Evolutionary conservation across 257 asterid species (phyloP), one percentile per base, ranked within the genome.

Genomic region (Solanum pimpinellifolium): DNA sequence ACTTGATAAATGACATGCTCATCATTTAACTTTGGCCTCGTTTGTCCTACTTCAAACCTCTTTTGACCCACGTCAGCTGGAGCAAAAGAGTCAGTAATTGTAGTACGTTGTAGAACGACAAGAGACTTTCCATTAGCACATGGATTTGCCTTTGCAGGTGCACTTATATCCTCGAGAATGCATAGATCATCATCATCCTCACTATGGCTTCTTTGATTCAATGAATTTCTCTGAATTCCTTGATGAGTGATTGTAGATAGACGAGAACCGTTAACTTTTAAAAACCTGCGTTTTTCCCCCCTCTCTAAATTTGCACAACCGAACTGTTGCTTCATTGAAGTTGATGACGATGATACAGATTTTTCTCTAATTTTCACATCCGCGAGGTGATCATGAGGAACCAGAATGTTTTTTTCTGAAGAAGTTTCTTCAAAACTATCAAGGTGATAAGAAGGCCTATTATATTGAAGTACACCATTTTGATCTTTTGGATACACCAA

Each of bases 151-250:
- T 47, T 88, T 9, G 94, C 93, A 18, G 98, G 96, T 62, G 90
- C 95, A 90, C 97, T 94, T 87, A 92, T 89, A 90, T 94, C 94
- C 91, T 96, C 98, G 65, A 95, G 91, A 85, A 96, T 88, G 84
- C 96, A 93, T 76, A 95, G 85, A 92, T 96, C 98, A 49, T 88
- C 88, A 88, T 94, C 99, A 90, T 91, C 95, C 31, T 91, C 94
- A 72, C 76, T 88, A 73, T 46, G 83, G 80, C 75, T 90, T 88
- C 65, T 92, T 87, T 72, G 90, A 29, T 88, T 41, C 29, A 84
- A 84, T 56, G 81, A 70, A 85, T 78, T 91, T 65, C 44, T 91
- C 86, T 88, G 91, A 89, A 87, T 86, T 85, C 90, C 94, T 92
- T 83, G 93, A 87, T 87, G 86, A 56, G 73, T 47, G 77, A 85